Base-by-base conservation (phyloP, 169 alveolate species). In the Blepharisma undulans region DNA sequence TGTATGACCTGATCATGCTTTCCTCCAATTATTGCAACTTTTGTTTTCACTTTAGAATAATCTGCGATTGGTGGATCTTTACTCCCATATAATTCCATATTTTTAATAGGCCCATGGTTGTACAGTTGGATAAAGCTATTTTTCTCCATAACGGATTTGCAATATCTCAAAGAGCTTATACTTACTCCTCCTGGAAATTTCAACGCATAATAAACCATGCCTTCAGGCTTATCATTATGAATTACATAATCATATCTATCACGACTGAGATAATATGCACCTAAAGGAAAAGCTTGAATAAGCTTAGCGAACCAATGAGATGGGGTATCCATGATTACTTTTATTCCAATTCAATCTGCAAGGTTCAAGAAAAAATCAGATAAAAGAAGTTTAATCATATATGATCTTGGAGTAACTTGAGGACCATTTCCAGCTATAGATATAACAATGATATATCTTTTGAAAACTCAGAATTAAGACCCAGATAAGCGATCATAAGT, bases 401-500 rank as follows among this genome's bases (percentile, higher is more conserved):
- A 84, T 3, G 61, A 22, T 21, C 29, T 22, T 25, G 33, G 22
- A 3, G 89, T 22, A 22, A 84, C 27, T n/a, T 32, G 6, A 22
- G 32, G 61, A 22, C 78, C 89, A 32, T 76, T 25, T 4, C 79
- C 32, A 22, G 89, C 89, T 10, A 84, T 48, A 25, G 79, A 84
- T 22, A 60, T 60, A 61, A 59, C 32, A 10, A 84, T 34, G 34
- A 21, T 36, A 84, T 22, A 25, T 25, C 22, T 14, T 84, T 30
- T 29, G 27, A 32, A 60, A 22, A 84, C 6, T 84, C 79, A 22
- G 89, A 76, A 25, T 84, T 84, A 8, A 60, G 10, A n/a, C 87
- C 72, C 19, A 94, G 36, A 72, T 91, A 90, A 34, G 93, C 91
- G 60, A 95, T 91, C 93, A 96, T 90, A 48, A 88, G 36, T 30